Percentiles rank a stretch among this genome's conserved stretches.
Evolutionary conservation across 2,329 filamentous ascomycete species (phyloP).

Genomic region (Nakataea oryzae): DNA sequence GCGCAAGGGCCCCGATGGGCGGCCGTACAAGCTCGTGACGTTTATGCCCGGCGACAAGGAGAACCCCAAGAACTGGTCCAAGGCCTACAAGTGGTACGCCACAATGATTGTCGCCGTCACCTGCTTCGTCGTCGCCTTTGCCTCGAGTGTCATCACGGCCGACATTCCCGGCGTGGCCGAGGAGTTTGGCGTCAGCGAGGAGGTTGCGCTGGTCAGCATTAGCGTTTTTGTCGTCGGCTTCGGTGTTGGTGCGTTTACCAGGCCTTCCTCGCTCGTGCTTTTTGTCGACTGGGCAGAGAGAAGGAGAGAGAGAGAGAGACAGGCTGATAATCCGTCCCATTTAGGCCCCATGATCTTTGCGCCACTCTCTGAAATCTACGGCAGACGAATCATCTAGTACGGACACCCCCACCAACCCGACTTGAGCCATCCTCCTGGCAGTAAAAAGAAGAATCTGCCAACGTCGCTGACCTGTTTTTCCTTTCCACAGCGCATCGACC

Average conservation of each 20-base stretch:
- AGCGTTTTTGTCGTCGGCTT: slow-evolving; percentile 75
- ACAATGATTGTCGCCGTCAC: slow-evolving; percentile 76
- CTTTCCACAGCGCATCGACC: slow-evolving; percentile 38
- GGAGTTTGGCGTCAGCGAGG: slow-evolving; percentile 57
- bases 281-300: neutral
- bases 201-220: slow-evolving; percentile 63
- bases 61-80: slow-evolving; percentile 81
- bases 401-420: slow-evolving; percentile 9
- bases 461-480: neutral
- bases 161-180: slow-evolving; percentile 55
- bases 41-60: slow-evolving; percentile 63
- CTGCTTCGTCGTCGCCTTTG: slow-evolving; percentile 64
- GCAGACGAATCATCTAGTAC: slow-evolving; percentile 60
- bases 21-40: slow-evolving; percentile 41
- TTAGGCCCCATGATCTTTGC: slow-evolving; percentile 68
- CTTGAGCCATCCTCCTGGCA: neutral
- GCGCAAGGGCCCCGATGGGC: slow-evolving; percentile 11
- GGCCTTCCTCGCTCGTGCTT: neutral
- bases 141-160: slow-evolving; percentile 67
- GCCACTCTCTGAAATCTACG: slow-evolving; percentile 65
- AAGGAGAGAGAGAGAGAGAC: neutral
- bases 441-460: neutral
- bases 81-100: slow-evolving; percentile 68
- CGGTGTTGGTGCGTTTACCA: slow-evolving; percentile 51
- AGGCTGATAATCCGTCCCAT: neutral